Conservation (phyloP, 2,329 filamentous ascomycete species). For the Anthostomella pinea region DNA sequence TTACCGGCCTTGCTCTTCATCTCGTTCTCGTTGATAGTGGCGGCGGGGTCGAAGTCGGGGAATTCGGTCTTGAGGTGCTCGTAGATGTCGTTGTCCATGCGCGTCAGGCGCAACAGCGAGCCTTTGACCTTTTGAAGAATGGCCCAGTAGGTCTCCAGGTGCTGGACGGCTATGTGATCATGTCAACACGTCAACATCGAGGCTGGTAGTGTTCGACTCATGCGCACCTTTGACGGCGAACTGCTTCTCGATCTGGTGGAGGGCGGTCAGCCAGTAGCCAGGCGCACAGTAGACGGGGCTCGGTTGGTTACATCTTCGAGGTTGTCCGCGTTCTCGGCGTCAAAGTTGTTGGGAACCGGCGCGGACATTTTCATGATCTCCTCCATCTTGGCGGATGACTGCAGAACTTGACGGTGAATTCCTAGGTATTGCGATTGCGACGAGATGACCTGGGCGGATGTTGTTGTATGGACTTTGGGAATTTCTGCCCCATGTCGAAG, state of each 20-base stretch:
- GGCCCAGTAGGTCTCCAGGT: conserved; percentile 95
- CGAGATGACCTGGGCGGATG: no score
- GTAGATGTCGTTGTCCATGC: conserved; percentile 92
- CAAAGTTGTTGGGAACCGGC: conserved; percentile 45
- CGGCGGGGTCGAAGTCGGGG: conserved; percentile 84
- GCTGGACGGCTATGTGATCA: conserved; percentile 67
- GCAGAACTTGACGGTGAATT: no score
- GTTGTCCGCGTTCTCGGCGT: conserved; percentile 40
- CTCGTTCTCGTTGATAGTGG: conserved; percentile 79
- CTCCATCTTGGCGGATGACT: conserved; percentile 19
- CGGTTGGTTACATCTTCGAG: conserved; percentile 28
- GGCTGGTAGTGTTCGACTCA: no score
- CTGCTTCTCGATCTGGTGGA: conserved; percentile 87
- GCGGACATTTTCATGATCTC: conserved; percentile 26
- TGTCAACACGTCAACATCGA: no score
- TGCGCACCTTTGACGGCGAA: conserved; percentile 89
- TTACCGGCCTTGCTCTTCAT: conserved; percentile 99
- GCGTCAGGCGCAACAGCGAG: conserved; percentile 85
- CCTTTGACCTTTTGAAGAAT: conserved; percentile 90
- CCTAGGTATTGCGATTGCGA: no score
- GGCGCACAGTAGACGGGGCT: background rate
- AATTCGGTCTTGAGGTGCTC: conserved; percentile 85
- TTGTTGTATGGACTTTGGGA: no score
- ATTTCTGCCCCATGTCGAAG: no score
- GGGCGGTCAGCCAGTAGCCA: background rate